Evolutionary conservation across 2,329 filamentous ascomycete genomes (phyloP).

Genomic region (Diplocarpon rosae): DNA sequence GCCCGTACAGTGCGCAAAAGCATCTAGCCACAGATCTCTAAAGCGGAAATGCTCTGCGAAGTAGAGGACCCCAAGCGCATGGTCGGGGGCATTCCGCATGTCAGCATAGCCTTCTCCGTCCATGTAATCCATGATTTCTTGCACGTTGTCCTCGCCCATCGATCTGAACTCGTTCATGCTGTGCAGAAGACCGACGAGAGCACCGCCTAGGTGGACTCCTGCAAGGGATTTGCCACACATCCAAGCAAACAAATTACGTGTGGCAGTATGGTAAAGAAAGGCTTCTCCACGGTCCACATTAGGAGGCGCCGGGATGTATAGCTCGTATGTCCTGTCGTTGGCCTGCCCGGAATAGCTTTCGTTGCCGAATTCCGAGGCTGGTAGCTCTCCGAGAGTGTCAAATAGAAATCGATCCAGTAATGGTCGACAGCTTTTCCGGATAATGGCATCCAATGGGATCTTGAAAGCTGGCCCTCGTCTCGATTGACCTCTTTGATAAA

Average conservation of each 20-base stretch:
- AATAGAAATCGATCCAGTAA: constrained; percentile 44
- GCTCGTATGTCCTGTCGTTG: constrained; percentile 32
- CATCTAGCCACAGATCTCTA: constrained; percentile 56
- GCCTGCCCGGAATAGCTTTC: constrained; percentile 13
- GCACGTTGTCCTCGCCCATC: constrained; percentile 41
- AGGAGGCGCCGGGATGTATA: constrained; percentile 59
- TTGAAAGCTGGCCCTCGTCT: constrained; percentile 56
- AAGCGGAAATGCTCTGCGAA: constrained; percentile 57
- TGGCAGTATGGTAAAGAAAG: constrained; percentile 54
- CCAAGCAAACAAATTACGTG: constrained; percentile 68
- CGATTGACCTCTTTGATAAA: constrained; percentile 56
- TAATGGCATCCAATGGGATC: constrained; percentile 46
- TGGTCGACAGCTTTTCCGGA: constrained; percentile 46
- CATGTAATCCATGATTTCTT: constrained; percentile 54
- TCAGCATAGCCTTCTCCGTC: constrained; percentile 60
- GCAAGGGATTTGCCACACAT: constrained; percentile 54
- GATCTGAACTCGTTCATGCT: constrained; percentile 53
- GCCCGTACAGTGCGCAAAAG: constrained; percentile 68
- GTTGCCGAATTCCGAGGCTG: constrained; percentile 10
- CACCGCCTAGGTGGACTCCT: constrained; percentile 51
- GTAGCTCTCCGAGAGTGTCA: constrained; percentile 8
- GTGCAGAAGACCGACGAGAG: constrained; percentile 53
- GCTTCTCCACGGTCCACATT: constrained; percentile 40
- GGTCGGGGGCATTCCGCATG: constrained; percentile 52
- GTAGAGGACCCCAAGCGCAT: constrained; percentile 56